Evolutionary conservation across 768 basidiomycete species (phyloP), one percentile per base, ranked within the genome.

Genomic region (Leucocoprinus sp.): DNA sequence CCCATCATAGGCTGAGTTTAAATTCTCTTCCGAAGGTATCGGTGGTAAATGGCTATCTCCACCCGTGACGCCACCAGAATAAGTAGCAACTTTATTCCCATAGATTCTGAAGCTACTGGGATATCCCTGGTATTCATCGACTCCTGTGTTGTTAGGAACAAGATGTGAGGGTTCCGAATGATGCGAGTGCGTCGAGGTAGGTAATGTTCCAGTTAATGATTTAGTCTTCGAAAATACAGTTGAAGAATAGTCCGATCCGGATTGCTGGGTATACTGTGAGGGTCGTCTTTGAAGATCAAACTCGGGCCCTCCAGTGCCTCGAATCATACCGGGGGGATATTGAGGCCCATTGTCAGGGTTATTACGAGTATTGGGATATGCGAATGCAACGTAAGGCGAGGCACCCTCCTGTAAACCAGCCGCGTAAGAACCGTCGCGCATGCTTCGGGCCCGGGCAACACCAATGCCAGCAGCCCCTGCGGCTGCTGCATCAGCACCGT

Each of bases 321-420:
- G 34, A n/a, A 41, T 42, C 51, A 52, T 29, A 29, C 52, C 45
- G 6, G 35, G 35, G 5, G 43, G 50, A 21, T 36, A 41, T 46
- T 46, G 26, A 26, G 38, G 24, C 21, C 45, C 29, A 49, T 40
- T 14, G n/a, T 40, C 45, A 47, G 47, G 26, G 11, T 27, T 27
- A 27, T 27, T 27, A 11, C 26, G 26, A 54, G 36, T 23, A 50
- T 29, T 31, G 5, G 62, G 62, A 8, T 54, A 63, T 1, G 64
- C 66, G 35, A 71, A 68, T 2, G 66, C 67, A 8, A 67, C 56
- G 42, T 71, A 71, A 3, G 69, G 69, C 12, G 61, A 50, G 0
- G 57, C 45, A 0, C 68, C 68, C 4, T 71, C 68, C 24, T 64
- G 59, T 26, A 70, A 45, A 0, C 57, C 66, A 9, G 55, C 54